These are phyloP conservation scores for Trametes coccinea DNA, from an alignment of 768 basidiomycete species.

Conservation along the genomic window DNA sequence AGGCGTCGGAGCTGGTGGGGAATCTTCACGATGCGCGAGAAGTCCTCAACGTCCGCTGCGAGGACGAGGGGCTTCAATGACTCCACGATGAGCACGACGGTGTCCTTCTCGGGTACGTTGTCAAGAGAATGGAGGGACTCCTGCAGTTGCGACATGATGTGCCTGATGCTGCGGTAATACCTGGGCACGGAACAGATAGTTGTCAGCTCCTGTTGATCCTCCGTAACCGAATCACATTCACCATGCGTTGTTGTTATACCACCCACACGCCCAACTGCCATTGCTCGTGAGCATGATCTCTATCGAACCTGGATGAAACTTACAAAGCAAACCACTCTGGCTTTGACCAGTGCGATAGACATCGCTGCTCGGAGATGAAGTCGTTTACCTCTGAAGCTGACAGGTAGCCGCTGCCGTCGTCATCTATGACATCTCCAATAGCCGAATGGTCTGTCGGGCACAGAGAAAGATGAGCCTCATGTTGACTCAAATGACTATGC, in stretches of 20 bases:
- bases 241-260: constrained; percentile 18
- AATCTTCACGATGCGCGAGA: neutral
- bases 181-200: neutral
- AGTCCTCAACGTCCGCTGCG: constrained; percentile 6
- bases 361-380: constrained; percentile 3
- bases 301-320: neutral
- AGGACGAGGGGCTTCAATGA: constrained; percentile 4
- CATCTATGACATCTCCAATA: constrained; percentile 14
- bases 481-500: no score
- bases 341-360: constrained; percentile 1
- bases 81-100: neutral
- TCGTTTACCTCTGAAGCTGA: constrained; percentile 14
- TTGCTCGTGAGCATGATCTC: no score
- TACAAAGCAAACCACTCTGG: constrained; percentile 19
- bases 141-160: neutral
- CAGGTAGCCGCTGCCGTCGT: constrained; percentile 16
- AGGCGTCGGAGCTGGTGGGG: constrained; percentile 5
- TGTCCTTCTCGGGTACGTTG: neutral
- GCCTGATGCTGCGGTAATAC: constrained; percentile 4
- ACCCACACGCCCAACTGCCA: constrained; percentile 15
- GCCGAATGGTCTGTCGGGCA: constrained; percentile 11
- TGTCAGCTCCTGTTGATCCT: no score
- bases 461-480: no score
- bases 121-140: neutral
- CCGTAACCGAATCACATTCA: neutral